Evolutionary conservation across 2,329 filamentous ascomycete genomes (phyloP).

Genomic region (Calonectria ilicicola): DNA sequence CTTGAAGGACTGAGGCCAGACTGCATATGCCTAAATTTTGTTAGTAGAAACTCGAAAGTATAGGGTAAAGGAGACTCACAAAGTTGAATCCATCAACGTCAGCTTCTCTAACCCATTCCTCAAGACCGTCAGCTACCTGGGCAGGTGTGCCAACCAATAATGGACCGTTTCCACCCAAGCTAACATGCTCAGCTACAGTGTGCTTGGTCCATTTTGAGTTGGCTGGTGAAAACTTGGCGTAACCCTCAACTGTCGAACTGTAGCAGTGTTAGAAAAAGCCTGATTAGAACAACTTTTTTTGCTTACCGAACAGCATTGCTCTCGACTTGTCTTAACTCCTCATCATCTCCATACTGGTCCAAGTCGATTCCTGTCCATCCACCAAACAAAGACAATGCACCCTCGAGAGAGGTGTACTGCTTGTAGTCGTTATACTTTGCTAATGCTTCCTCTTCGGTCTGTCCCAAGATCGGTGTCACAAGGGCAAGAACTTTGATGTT

Average conservation of each 20-base stretch:
- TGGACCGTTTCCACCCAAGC: slow-evolving; percentile 75
- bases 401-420: slow-evolving; percentile 70
- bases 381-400: slow-evolving; percentile 77
- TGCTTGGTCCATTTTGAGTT: slow-evolving; percentile 79
- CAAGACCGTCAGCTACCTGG: slow-evolving; percentile 75
- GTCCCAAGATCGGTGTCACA: slow-evolving; percentile 73
- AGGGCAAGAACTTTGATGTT: slow-evolving; percentile 77
- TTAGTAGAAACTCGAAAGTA: background rate
- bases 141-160: slow-evolving; percentile 73
- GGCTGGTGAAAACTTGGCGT: slow-evolving; percentile 67
- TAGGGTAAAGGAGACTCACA: slow-evolving; percentile 54
- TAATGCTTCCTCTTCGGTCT: slow-evolving; percentile 74
- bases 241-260: slow-evolving; percentile 66
- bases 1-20: slow-evolving; percentile 76
- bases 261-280: background rate
- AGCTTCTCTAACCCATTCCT: slow-evolving; percentile 75
- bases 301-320: slow-evolving; percentile 67
- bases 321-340: slow-evolving; percentile 72
- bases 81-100: slow-evolving; percentile 83
- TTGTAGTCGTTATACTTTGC: slow-evolving; percentile 73
- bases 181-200: slow-evolving; percentile 76
- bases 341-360: slow-evolving; percentile 71
- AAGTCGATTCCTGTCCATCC: slow-evolving; percentile 76
- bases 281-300: no score
- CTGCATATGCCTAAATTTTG: slow-evolving; percentile 64